Conservation (phyloP, 1,284 basidiomycete species). For the Dichomitus squalens region DNA sequence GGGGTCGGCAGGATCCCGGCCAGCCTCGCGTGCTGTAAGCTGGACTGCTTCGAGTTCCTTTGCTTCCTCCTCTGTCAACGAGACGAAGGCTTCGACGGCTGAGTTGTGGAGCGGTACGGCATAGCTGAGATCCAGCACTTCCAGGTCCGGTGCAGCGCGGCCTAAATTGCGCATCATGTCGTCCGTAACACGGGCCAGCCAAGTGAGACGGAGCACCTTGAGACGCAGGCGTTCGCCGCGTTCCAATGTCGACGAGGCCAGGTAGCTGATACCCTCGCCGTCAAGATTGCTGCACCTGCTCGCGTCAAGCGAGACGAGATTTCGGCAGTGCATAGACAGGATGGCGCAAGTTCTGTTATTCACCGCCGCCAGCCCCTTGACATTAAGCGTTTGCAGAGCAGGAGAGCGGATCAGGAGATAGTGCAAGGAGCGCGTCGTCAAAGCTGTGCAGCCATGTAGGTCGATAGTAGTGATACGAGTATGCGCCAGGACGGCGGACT, state of each 20-base stretch:
- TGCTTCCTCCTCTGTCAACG: constrained; percentile 45
- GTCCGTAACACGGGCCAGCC: constrained; percentile 62
- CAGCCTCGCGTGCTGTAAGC: constrained; percentile 64
- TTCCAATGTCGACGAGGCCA: constrained; percentile 44
- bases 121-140: constrained; percentile 83
- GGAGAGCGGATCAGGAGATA: constrained; percentile 73
- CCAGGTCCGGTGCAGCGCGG: constrained; percentile 67
- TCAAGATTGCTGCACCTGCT: constrained; percentile 74
- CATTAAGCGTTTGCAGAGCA: constrained; percentile 55
- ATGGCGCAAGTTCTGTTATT: constrained; percentile 74
- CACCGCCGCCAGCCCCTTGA: constrained; percentile 72
- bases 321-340: constrained; percentile 57
- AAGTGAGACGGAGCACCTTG: constrained; percentile 65
- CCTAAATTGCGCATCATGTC: constrained; percentile 63
- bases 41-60: constrained; percentile 41
- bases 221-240: constrained; percentile 51
- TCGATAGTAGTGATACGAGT: constrained; percentile 74
- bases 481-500: constrained; percentile 39
- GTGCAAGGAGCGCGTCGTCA: constrained; percentile 71
- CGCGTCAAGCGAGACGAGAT: constrained; percentile 68
- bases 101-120: constrained; percentile 73
- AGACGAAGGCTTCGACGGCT: constrained; percentile 71
- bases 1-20: constrained; percentile 55
- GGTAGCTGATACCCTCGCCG: constrained; percentile 57
- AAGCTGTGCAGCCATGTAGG: constrained; percentile 70